Base-by-base conservation (phyloP, 2,329 filamentous ascomycete species). In the Trichoderma hamatum region DNA sequence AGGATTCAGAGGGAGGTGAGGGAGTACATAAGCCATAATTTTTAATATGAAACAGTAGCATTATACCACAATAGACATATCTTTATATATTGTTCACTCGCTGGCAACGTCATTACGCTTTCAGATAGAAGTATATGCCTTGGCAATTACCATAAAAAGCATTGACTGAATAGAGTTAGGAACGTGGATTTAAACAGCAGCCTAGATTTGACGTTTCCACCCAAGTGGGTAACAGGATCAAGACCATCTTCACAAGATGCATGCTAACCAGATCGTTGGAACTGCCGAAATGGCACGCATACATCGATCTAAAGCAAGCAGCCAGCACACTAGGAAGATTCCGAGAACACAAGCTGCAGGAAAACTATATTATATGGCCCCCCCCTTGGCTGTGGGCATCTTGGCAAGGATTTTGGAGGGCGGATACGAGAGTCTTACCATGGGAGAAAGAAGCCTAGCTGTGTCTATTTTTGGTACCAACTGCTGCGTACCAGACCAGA, bases 31-130 rank as follows among this genome's bases (percentile, higher is more conserved):
- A 34, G 11, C 34, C 28, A 43, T 67, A 59, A 67, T 67, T 26
- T 49, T 36, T 67, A 67, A 67, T 51, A 32, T 9, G 26, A 46
- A 32, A 30, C 14, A 36, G 39, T 24, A 59, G 34, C 30, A 36
- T 24, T 66, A 66, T 56, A 66, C 52, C 62, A 66, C 30, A 28
- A 49, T 49, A 58, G 51, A 34, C 46, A 13, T 16, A 13, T 36
- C 5, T 55, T 34, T 21, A 54, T 9, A 26, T 54, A 16, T 19
- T 28, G 3, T 13, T 49, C 9, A 21, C n/a, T 24, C 13, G 6
- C 46, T 10, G 4, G 46, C 46, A 24, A 49, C 13, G 21, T 24
- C n/a, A 21, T 24, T 10, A 11, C 21, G 9, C 21, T 49, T 21
- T 11, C n/a, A 6, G 10, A 49, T 5, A 49, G n/a, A 54, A 9